Percentiles rank a stretch among this genome's conserved stretches.
Conservation (phyloP, 352 stramenopile species). For the Thraustotheca clavata region DNA sequence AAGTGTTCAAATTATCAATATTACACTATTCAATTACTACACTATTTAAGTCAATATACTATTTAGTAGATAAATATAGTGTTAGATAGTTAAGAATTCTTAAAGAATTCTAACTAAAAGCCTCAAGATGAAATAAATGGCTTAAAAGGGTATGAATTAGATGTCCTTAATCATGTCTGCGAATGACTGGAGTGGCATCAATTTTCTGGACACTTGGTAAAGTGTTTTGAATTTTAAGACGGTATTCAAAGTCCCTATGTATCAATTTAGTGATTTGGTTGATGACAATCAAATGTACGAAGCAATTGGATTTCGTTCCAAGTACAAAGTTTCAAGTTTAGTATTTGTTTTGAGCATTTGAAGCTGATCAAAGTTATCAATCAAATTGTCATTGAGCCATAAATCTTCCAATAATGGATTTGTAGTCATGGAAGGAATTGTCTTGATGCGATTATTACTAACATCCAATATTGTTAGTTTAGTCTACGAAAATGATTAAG, state of each 20-base stretch:
- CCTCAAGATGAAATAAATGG: too few species aligned
- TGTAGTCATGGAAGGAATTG: constrained; percentile 38
- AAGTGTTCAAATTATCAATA: too few species aligned
- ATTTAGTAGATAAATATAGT: too few species aligned
- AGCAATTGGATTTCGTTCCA: constrained; percentile 94
- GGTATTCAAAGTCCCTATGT: constrained; percentile 89
- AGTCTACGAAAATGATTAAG: constrained; percentile 27
- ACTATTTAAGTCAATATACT: too few species aligned
- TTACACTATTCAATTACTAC: too few species aligned
- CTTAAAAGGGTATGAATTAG: too few species aligned
- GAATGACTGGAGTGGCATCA: constrained; percentile 73
- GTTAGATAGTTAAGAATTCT: too few species aligned
- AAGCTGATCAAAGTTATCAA: constrained; percentile 52
- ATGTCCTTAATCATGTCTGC: too few species aligned
- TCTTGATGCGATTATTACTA: constrained; percentile 73
- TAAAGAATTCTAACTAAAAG: too few species aligned
- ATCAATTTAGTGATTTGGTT: not conserved
- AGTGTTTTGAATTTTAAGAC: constrained; percentile 85
- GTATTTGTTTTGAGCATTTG: constrained; percentile 55
- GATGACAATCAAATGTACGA: constrained; percentile 26
- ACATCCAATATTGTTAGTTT: constrained; percentile 60
- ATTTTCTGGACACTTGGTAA: constrained; percentile 92
- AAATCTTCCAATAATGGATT: constrained; percentile 57
- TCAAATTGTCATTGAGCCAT: constrained; percentile 67
- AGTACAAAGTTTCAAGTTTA: constrained; percentile 88